These are phyloP conservation scores for Solioccasus polychromus DNA, from an alignment of 768 basidiomycete species.

Conservation along the genomic window DNA sequence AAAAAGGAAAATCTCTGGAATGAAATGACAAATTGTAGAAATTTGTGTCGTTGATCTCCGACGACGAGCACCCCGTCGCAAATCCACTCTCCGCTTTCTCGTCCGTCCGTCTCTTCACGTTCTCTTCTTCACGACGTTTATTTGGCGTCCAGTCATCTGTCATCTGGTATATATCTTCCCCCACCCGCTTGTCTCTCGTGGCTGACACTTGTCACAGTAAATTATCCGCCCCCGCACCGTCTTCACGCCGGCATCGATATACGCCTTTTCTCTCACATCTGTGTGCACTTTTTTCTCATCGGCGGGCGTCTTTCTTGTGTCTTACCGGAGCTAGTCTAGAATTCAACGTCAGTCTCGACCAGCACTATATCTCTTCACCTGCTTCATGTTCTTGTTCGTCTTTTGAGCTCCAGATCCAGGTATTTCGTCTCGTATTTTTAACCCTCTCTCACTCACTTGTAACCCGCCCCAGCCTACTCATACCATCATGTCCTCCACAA, in stretches of 20 bases:
- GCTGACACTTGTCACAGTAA: conserved; percentile 19
- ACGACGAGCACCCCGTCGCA: conserved; percentile 14
- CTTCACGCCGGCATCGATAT: conserved; percentile 9
- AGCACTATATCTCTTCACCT: conserved; percentile 18
- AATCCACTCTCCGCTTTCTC: conserved; percentile 1
- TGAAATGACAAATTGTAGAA: conserved; percentile 23
- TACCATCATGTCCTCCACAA: conserved; percentile 21
- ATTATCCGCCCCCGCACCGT: conserved; percentile 8
- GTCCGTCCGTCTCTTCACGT: conserved; percentile 3
- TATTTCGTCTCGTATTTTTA: not conserved
- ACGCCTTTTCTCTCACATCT: conserved; percentile 1
- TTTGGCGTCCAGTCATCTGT: too few species aligned
- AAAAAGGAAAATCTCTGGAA: conserved; percentile 19
- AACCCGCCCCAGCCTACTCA: not conserved
- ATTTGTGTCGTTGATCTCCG: conserved; percentile 17
- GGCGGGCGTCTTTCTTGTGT: conserved; percentile 1
- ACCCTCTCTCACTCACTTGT: not conserved
- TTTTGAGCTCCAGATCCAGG: conserved; percentile 15
- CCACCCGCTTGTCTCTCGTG: too few species aligned
- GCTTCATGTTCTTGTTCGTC: too few species aligned
- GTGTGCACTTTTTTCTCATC: conserved; percentile 10
- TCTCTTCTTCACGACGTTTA: conserved; percentile 22
- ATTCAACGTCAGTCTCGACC: conserved; percentile 8
- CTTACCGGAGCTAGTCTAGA: conserved; percentile 14
- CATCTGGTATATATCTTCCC: too few species aligned